Percentiles rank a stretch among this genome's conserved stretches.
Conservation (phyloP, 306 rosid genomes). For the Pachyrhizus erosus region DNA sequence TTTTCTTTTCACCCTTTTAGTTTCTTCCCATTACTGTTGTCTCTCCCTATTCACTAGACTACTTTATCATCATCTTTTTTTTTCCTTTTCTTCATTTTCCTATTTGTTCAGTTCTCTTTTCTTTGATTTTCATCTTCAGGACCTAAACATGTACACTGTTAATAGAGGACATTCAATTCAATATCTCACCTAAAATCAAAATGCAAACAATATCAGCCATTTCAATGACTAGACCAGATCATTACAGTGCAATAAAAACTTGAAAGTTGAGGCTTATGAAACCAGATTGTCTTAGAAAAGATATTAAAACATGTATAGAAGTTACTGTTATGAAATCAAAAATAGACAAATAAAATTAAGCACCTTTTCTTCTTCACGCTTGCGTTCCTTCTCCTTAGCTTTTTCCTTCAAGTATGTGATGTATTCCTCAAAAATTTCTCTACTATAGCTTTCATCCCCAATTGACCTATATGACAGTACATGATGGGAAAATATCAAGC, state of each 20-base stretch:
- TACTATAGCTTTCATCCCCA: conserved; percentile 72
- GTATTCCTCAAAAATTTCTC: conserved; percentile 85
- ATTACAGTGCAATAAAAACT: not conserved
- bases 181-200: not conserved
- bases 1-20: not conserved
- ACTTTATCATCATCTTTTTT: not conserved
- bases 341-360: conserved; percentile 22
- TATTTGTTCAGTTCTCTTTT: not conserved
- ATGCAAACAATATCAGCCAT: not conserved
- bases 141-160: not conserved
- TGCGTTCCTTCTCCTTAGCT: conserved; percentile 94
- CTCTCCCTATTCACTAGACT: not conserved
- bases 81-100: not conserved
- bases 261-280: not conserved
- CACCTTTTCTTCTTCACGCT: conserved; percentile 98
- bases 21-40: not conserved
- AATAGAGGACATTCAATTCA: not conserved
- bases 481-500: conserved; percentile 28
- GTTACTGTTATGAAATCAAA: conserved; percentile 19
- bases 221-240: not conserved
- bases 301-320: conserved; percentile 29
- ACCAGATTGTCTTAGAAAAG: not conserved
- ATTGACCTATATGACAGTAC: conserved; percentile 60
- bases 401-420: conserved; percentile 72
- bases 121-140: not conserved